phyloP scores from a whole-genome alignment of 176 grass and related monocot species.

The Aegilops bicornis region DNA sequence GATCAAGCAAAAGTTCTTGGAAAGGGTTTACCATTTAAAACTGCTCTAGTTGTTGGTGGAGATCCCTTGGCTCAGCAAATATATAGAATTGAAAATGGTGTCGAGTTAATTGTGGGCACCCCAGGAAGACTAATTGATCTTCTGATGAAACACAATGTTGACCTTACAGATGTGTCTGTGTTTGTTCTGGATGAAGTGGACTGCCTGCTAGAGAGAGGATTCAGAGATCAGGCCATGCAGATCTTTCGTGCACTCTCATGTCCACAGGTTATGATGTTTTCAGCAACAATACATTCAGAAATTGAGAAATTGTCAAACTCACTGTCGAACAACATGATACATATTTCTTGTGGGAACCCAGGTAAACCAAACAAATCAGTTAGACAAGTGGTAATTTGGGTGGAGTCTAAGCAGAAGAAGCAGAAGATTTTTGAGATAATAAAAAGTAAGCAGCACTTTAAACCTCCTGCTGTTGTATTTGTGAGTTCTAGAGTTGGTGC shows the following conservation, averaged over 20 bases:
- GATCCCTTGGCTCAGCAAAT: conserved; percentile 77
- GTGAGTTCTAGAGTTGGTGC: conserved; percentile 79
- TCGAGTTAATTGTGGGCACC: conserved; percentile 89
- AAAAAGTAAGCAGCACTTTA: conserved; percentile 74
- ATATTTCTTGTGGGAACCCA: conserved; percentile 63
- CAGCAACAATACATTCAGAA: conserved; percentile 66
- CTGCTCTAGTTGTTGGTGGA: conserved; percentile 86
- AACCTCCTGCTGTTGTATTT: conserved; percentile 82
- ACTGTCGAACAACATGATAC: conserved; percentile 61
- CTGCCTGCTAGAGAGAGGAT: conserved; percentile 73
- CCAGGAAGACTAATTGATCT: conserved; percentile 92
- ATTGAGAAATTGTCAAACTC: conserved; percentile 66
- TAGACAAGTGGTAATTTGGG: conserved; percentile 90
- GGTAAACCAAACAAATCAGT: conserved; percentile 69
- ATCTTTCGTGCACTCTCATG: conserved; percentile 69
- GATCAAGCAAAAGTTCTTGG: conserved; percentile 88
- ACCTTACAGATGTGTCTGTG: conserved; percentile 59
- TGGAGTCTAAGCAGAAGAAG: conserved; percentile 91
- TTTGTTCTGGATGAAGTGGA: conserved; percentile 95
- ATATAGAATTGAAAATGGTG: conserved; percentile 75
- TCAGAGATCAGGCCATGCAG: conserved; percentile 78
- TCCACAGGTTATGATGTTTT: conserved; percentile 93
- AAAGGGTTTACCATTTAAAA: conserved; percentile 91
- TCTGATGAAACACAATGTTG: conserved; percentile 69
- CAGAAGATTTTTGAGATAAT: conserved; percentile 95